phyloP scores from a whole-genome alignment of 768 basidiomycete species.

The Lactifluus piperatus region DNA sequence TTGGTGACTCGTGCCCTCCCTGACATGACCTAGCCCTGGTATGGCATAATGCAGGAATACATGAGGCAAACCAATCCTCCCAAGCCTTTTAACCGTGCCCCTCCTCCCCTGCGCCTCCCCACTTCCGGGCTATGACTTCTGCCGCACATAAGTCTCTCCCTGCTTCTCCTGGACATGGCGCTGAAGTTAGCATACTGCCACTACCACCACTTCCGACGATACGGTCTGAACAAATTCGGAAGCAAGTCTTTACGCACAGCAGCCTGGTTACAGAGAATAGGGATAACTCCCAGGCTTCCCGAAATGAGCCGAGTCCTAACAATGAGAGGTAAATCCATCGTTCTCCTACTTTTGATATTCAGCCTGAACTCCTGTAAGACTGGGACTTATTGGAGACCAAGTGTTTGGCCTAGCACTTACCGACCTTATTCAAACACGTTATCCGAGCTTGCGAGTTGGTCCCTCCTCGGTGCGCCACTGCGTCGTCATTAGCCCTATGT shows the following conservation, averaged over 20 bases:
- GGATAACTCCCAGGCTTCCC: background rate
- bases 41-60: background rate
- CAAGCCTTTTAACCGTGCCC: background rate
- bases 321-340: background rate
- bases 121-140: background rate
- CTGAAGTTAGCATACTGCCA: background rate
- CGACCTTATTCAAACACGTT: conserved; percentile 1
- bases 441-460: background rate
- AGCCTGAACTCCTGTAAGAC: background rate
- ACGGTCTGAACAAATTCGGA: background rate
- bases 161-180: background rate
- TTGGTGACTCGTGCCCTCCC: background rate
- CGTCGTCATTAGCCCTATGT: background rate
- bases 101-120: background rate
- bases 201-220: background rate
- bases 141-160: too few relatives aligned
- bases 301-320: background rate
- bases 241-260: conserved; percentile 1
- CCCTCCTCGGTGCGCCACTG: conserved; percentile 4
- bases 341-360: background rate
- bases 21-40: background rate
- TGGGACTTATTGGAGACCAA: conserved; percentile 5
- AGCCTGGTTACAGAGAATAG: background rate
- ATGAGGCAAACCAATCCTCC: background rate
- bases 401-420: conserved; percentile 4